These are phyloP conservation scores for Wickerhamomyces pijperi DNA, from an alignment of 805 yeast genomes.

Conservation along the genomic window DNA sequence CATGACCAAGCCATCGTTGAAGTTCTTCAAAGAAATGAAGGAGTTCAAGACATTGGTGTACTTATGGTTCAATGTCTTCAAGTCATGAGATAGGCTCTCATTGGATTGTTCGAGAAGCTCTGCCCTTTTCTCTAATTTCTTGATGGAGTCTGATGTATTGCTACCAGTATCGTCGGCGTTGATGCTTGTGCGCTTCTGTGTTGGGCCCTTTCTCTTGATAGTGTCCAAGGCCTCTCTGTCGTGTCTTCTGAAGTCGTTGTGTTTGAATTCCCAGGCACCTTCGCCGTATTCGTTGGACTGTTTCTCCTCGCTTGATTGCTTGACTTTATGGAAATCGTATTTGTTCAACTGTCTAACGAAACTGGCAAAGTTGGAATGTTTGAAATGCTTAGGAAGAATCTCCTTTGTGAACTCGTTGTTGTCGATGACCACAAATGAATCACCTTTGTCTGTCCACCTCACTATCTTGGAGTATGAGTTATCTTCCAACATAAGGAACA, in stretches of 20 bases:
- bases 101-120: slow-evolving; percentile 18
- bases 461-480: slow-evolving; percentile 68
- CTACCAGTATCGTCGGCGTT: background rate
- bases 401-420: slow-evolving; percentile 84
- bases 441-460: slow-evolving; percentile 79
- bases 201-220: slow-evolving; percentile 75
- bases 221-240: slow-evolving; percentile 74
- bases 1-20: slow-evolving; percentile 44
- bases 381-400: slow-evolving; percentile 85
- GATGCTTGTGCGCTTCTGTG: slow-evolving; percentile 29
- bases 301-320: slow-evolving; percentile 54
- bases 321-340: slow-evolving; percentile 94
- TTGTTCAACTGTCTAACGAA: slow-evolving; percentile 93
- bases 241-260: slow-evolving; percentile 73
- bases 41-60: slow-evolving; percentile 57
- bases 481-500: slow-evolving; percentile 77
- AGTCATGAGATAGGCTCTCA: slow-evolving; percentile 23
- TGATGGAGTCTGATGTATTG: slow-evolving; percentile 8
- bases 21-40: slow-evolving; percentile 41
- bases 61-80: slow-evolving; percentile 37
- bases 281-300: slow-evolving; percentile 50
- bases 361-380: slow-evolving; percentile 88
- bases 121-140: slow-evolving; percentile 12
- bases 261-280: slow-evolving; percentile 90
- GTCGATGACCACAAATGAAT: slow-evolving; percentile 79